A percentile compares a stretch with the other conserved stretches of the same genome.
These are phyloP conservation scores for Colletotrichum melonis DNA, from an alignment of 2,329 filamentous ascomycete genomes.

Conservation along the genomic window DNA sequence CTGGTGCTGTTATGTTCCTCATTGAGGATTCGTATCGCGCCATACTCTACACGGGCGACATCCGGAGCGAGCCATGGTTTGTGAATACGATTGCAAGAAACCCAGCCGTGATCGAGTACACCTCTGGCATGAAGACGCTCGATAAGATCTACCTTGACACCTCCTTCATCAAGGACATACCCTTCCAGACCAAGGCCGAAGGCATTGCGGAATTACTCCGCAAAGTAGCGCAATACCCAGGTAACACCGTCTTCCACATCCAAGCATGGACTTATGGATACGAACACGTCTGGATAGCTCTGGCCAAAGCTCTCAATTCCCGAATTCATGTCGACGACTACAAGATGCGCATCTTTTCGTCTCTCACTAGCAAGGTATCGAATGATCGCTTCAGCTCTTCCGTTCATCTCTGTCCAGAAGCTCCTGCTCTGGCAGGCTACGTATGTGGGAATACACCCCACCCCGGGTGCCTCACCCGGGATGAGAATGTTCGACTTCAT, in stretches of 20 bases:
- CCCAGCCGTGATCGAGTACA: slow-evolving; percentile 81
- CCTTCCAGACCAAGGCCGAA: slow-evolving; percentile 74
- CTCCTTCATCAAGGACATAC: slow-evolving; percentile 68
- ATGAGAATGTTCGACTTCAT: slow-evolving; percentile 76
- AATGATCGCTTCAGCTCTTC: slow-evolving; percentile 53
- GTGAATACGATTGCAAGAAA: slow-evolving; percentile 78
- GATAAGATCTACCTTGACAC: slow-evolving; percentile 93
- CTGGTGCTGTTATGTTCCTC: slow-evolving; percentile 91
- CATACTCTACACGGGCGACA: slow-evolving; percentile 89
- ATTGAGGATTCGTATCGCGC: slow-evolving; percentile 80
- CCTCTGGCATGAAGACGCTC: slow-evolving; percentile 71
- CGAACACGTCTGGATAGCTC: slow-evolving; percentile 89
- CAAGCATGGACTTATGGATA: slow-evolving; percentile 92
- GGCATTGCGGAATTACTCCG: slow-evolving; percentile 79
- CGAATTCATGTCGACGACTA: slow-evolving; percentile 87
- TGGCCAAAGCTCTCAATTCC: slow-evolving; percentile 77
- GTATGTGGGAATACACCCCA: slow-evolving; percentile 78
- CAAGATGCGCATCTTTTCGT: slow-evolving; percentile 77
- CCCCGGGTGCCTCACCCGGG: slow-evolving; percentile 77
- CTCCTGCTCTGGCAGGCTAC: slow-evolving; percentile 77
- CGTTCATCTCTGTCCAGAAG: slow-evolving; percentile 65
- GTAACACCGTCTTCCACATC: slow-evolving; percentile 83
- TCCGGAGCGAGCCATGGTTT: slow-evolving; percentile 89
- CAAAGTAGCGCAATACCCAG: slow-evolving; percentile 75
- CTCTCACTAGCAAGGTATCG: slow-evolving; percentile 62